Percentiles rank a stretch among this genome's conserved stretches.
These are phyloP conservation scores for Yamadazyma conglobata DNA, from an alignment of 1,139 yeast species.

Conservation along the genomic window DNA sequence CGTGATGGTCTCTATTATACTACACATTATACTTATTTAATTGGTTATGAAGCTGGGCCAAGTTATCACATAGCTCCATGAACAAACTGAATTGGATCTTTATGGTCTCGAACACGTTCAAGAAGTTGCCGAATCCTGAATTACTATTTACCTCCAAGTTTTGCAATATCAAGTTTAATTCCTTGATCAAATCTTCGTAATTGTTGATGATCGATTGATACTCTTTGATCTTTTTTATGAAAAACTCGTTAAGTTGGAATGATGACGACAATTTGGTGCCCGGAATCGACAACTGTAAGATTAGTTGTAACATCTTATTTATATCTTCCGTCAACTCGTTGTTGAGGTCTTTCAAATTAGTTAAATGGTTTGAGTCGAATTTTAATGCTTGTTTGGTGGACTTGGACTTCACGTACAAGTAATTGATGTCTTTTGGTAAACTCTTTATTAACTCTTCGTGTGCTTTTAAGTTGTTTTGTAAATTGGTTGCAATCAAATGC, in stretches of 20 bases:
- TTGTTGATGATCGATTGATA: constrained; percentile 63
- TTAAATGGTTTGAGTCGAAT: constrained; percentile 36
- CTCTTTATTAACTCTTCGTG: constrained; percentile 73
- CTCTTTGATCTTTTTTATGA: constrained; percentile 57
- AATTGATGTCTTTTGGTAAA: constrained; percentile 81
- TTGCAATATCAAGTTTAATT: constrained; percentile 52
- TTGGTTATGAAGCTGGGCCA: constrained; percentile 85
- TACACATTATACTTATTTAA: constrained; percentile 16
- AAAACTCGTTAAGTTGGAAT: constrained; percentile 45
- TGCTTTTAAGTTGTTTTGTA: constrained; percentile 58
- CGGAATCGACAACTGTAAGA: constrained; percentile 64
- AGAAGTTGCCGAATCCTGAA: constrained; percentile 51
- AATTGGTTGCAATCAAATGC: constrained; percentile 74
- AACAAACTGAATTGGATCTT: constrained; percentile 80
- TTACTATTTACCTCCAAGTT: constrained; percentile 44
- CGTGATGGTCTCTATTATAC: constrained; percentile 3
- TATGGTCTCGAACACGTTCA: constrained; percentile 60
- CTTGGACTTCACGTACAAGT: constrained; percentile 57
- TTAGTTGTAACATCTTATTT: constrained; percentile 61
- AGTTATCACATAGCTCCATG: constrained; percentile 86
- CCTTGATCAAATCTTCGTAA: constrained; percentile 73
- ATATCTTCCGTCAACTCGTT: constrained; percentile 68
- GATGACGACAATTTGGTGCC: constrained; percentile 62
- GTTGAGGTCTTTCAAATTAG: constrained; percentile 35
- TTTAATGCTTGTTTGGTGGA: constrained; percentile 68